phyloP scores from a whole-genome alignment of 2,329 filamentous ascomycete species.

The Raffaelea ambrosiae region DNA sequence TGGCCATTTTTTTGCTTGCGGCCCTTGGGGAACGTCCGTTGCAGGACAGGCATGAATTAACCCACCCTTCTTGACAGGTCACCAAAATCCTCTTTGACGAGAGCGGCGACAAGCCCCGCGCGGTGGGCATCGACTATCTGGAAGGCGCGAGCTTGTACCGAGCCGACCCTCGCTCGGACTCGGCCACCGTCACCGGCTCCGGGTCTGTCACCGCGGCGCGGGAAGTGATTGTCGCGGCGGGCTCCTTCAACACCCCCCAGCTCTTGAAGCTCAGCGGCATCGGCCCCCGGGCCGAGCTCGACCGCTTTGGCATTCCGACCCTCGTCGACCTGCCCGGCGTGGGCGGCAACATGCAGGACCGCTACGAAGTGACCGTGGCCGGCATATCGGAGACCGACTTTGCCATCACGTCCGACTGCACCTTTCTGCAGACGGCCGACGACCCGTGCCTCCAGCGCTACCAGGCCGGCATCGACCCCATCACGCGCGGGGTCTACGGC shows the following conservation, averaged over 20 bases:
- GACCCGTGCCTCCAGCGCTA: constrained; percentile 1
- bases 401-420: constrained; percentile 1
- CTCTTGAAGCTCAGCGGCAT: constrained; percentile 45
- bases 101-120: constrained; percentile 14
- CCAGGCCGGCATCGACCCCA: constrained; percentile 1
- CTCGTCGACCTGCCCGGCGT: constrained; percentile 39
- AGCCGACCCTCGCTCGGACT: constrained; percentile 29
- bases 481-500: constrained; percentile 2
- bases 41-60: too few relatives aligned
- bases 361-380: constrained; percentile 21
- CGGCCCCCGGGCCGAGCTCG: constrained; percentile 32
- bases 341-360: constrained; percentile 40
- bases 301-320: constrained; percentile 32
- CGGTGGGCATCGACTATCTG: constrained; percentile 34
- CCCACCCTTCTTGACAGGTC: constrained; percentile 9
- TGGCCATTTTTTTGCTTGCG: too few relatives aligned
- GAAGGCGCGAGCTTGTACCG: constrained; percentile 31
- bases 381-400: constrained; percentile 3
- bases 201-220: constrained; percentile 10
- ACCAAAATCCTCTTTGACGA: constrained; percentile 29
- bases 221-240: constrained; percentile 24
- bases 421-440: neutral
- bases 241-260: constrained; percentile 44
- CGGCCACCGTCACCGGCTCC: constrained; percentile 14
- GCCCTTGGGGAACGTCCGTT: too few relatives aligned